phyloP scores from a whole-genome alignment of 83 land plant species.

The Isoetes engelmannii region DNA sequence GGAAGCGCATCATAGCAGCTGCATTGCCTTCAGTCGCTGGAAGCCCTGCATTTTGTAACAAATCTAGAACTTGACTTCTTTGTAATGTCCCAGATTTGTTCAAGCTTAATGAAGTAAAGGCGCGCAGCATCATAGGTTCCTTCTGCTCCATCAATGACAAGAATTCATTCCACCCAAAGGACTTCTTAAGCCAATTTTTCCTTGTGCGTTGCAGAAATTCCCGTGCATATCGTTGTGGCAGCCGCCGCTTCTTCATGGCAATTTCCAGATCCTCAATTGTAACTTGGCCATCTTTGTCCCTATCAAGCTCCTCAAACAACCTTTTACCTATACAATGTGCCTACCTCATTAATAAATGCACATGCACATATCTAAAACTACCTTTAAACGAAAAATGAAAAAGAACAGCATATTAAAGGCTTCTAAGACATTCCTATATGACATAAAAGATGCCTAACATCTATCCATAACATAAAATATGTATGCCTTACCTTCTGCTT shows the following conservation, averaged over 20 bases:
- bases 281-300: constrained; percentile 89
- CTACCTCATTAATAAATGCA: too few species aligned
- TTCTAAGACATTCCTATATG: not conserved
- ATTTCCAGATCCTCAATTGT: constrained; percentile 91
- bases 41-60: constrained; percentile 76
- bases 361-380: not conserved
- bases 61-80: constrained; percentile 71
- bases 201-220: constrained; percentile 74
- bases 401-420: not conserved
- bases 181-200: constrained; percentile 76
- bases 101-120: constrained; percentile 71
- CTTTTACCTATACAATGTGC: constrained; percentile 51
- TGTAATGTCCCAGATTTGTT: constrained; percentile 92
- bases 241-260: constrained; percentile 73
- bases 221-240: constrained; percentile 72
- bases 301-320: constrained; percentile 88
- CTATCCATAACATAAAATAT: not conserved
- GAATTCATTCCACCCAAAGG: constrained; percentile 93
- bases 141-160: constrained; percentile 86
- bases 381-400: not conserved
- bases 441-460: not conserved
- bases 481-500: constrained; percentile 57
- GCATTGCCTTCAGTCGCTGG: constrained; percentile 94
- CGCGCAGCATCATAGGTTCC: constrained; percentile 87
- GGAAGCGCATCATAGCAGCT: constrained; percentile 87